phyloP scores from a whole-genome alignment of 306 rosid genomes.

The Geum urbanum region DNA sequence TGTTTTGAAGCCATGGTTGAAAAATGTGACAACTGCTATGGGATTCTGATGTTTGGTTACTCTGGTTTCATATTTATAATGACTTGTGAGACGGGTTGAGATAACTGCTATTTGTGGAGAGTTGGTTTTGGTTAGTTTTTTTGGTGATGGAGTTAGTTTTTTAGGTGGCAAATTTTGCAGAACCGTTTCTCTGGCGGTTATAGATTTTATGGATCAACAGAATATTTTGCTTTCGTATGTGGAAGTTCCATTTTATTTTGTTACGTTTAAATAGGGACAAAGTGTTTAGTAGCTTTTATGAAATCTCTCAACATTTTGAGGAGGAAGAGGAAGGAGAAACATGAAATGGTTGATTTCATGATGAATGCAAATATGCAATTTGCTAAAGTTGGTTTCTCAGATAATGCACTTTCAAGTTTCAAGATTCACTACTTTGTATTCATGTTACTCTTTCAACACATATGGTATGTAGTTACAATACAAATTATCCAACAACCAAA shows the following conservation, averaged over 20 bases:
- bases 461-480: neutral
- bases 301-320: neutral
- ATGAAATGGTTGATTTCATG: neutral
- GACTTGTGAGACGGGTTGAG: too few species aligned
- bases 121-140: conserved; percentile 6
- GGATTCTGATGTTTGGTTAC: neutral
- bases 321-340: neutral
- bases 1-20: conserved; percentile 1
- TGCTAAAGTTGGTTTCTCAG: neutral
- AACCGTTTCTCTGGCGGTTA: neutral
- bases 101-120: conserved; percentile 5
- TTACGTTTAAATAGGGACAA: neutral
- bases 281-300: neutral
- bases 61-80: neutral
- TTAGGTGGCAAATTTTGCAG: neutral
- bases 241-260: neutral
- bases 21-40: neutral
- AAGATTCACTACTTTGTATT: neutral
- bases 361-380: neutral
- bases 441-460: too few species aligned
- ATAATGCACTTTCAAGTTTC: neutral
- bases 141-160: neutral
- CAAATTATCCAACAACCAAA: neutral
- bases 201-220: neutral
- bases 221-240: neutral